Conservation (phyloP, 1,284 basidiomycete species). For the Fomitopsis schrenkii region DNA sequence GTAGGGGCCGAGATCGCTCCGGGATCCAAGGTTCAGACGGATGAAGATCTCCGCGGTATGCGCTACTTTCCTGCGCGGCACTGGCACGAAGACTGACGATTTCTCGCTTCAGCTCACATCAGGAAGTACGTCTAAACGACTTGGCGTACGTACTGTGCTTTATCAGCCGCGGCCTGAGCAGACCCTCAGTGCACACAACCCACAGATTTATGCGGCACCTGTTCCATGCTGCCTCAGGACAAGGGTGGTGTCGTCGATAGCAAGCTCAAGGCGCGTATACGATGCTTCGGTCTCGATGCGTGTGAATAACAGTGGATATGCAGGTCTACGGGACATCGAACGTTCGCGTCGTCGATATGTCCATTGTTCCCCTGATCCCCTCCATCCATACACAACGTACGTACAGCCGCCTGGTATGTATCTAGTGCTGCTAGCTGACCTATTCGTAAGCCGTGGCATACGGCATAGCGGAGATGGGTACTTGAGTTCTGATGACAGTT, state of each 20-base stretch:
- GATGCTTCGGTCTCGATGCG: no score
- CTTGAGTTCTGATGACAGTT: not conserved
- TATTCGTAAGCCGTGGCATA: not conserved
- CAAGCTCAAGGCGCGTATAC: constrained; percentile 27
- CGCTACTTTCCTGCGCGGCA: no score
- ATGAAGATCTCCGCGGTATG: constrained; percentile 7
- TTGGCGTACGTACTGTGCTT: not conserved
- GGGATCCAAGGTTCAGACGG: constrained; percentile 2
- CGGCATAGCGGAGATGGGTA: not conserved
- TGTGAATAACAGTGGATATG: not conserved
- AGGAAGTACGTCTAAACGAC: not conserved
- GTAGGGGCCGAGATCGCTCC: not conserved
- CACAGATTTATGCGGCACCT: constrained; percentile 16
- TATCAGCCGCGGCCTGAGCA: not conserved
- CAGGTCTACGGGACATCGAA: constrained; percentile 30
- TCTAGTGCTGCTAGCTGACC: not conserved
- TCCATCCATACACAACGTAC: constrained; percentile 17
- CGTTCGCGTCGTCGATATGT: constrained; percentile 29
- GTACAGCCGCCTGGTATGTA: not conserved
- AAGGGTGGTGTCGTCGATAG: constrained; percentile 49
- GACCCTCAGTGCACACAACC: not conserved
- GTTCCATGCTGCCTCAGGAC: constrained; percentile 44
- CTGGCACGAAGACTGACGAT: not conserved
- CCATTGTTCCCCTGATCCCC: constrained; percentile 19
- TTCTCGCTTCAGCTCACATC: not conserved